phyloP scores from a whole-genome alignment of 768 basidiomycete species.

The Dioszegia aurantiaca region DNA sequence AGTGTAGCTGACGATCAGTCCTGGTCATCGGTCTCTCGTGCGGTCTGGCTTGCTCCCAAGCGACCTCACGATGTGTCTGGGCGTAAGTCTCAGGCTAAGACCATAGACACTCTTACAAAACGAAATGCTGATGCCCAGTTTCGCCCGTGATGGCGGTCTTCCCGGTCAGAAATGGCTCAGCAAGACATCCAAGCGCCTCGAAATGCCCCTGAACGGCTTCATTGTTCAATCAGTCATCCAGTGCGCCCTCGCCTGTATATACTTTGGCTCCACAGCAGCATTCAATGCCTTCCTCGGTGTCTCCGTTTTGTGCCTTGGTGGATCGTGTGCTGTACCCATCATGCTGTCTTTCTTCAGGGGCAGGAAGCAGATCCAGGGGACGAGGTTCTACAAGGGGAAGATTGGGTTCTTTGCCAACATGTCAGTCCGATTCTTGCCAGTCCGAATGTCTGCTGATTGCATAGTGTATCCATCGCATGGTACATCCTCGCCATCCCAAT shows the following conservation, averaged over 20 bases:
- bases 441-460: background rate
- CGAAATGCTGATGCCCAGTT: constrained; percentile 63
- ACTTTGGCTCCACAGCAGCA: constrained; percentile 59
- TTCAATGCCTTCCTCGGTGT: constrained; percentile 68
- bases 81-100: constrained; percentile 57
- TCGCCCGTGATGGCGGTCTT: constrained; percentile 65
- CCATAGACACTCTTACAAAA: no score
- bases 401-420: constrained; percentile 57
- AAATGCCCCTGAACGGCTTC: constrained; percentile 63
- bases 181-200: constrained; percentile 53
- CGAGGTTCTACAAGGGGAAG: constrained; percentile 57
- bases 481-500: constrained; percentile 61
- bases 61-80: constrained; percentile 36
- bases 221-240: constrained; percentile 62
- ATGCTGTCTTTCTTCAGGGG: constrained; percentile 58
- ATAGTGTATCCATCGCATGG: constrained; percentile 58
- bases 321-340: constrained; percentile 63
- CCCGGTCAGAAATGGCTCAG: constrained; percentile 59
- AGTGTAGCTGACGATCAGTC: constrained; percentile 17
- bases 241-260: constrained; percentile 62
- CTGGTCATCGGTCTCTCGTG: constrained; percentile 32
- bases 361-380: constrained; percentile 56
- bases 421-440: constrained; percentile 11
- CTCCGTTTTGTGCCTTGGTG: constrained; percentile 63
- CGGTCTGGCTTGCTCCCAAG: constrained; percentile 33